Evolutionary conservation across 495 filamentous ascomycete species (phyloP).

Genomic region (Penicillium egyptiacum): DNA sequence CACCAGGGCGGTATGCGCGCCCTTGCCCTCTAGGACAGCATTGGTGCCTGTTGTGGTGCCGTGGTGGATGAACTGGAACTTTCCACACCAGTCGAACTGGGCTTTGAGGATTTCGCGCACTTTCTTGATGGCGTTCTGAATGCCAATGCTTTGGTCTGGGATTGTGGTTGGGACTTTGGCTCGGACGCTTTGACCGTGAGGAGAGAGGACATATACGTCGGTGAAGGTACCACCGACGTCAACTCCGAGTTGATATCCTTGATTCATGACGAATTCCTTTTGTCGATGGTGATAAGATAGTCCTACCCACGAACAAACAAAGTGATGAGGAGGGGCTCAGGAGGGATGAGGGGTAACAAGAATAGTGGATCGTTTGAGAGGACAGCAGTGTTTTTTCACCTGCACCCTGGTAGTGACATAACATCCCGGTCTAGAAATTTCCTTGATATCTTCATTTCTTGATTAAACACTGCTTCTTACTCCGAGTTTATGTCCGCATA

Average conservation of each 20-base stretch:
- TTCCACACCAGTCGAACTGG: conserved; percentile 26
- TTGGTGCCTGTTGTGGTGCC: conserved; percentile 46
- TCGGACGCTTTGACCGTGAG: conserved; percentile 39
- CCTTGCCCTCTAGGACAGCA: conserved; percentile 44
- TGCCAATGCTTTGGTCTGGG: conserved; percentile 49
- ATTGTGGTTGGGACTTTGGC: conserved; percentile 52
- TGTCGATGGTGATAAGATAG: too few species aligned
- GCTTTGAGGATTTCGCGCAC: conserved; percentile 32
- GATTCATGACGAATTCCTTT: too few species aligned
- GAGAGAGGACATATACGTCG: conserved; percentile 47
- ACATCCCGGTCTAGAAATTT: too few species aligned
- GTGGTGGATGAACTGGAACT: conserved; percentile 41
- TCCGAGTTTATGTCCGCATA: too few species aligned
- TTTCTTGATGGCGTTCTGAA: conserved; percentile 44
- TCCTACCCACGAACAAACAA: too few species aligned
- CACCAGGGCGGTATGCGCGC: conserved; percentile 41
- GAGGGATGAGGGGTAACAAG: too few species aligned
- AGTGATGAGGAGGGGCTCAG: too few species aligned
- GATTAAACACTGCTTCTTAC: too few species aligned
- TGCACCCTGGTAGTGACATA: too few species aligned
- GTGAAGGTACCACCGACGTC: conserved; percentile 53
- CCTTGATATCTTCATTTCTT: too few species aligned
- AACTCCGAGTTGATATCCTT: conserved; percentile 39
- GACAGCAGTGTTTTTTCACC: too few species aligned
- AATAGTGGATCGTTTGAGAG: too few species aligned